Base-by-base conservation (phyloP, 192 early-diverging fungal species). In the Oehlia diaphana region DNA sequence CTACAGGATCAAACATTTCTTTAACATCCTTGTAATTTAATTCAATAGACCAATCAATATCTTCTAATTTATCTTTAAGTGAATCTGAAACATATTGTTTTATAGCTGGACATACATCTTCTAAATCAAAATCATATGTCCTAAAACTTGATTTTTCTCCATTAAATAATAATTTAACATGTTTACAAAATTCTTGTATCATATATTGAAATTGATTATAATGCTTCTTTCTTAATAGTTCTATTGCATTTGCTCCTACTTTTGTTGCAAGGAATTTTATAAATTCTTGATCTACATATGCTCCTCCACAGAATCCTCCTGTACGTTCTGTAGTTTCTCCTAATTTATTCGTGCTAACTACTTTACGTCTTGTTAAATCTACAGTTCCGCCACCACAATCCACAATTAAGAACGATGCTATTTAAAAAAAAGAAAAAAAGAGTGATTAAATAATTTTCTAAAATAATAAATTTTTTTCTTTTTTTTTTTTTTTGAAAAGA, bases 1-100 rank as follows among this genome's bases (percentile, higher is more conserved):
- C 58, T 0, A 88, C 83, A 0, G 87, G 87, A 42, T 86, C 81
- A 65, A 89, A 89, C n/a, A 89, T 86, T 37, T 84, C 80, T 58
- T 86, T 82, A 28, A 78, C 64, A 9, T 44, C n/a, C 26, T 50
- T 23, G 35, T 23, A 68, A 2, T 6, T 61, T 9, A 78, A 8
- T 31, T 68, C 65, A 35, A 78, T 33, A 10, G 66, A 6, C 76
- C 76, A 78, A 53, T 78, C 76, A 4, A 2, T 13, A n/a, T 78
- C 65, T 0, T 78, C 76, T 9, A 66, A n/a, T 3, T 33, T 35
- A 2, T 14, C 47, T 33, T 39, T 58, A 28, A 9, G 3, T 23
- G 42, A 10, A 13, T 14, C 47, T 19, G 13, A 13, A 13, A 77
- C 39, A 50, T 68, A 77, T 21, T 78, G 26, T 16, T 50, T 42